Base-by-base conservation (phyloP, 208 protist genomes). In the Crithidia bombi region DNA sequence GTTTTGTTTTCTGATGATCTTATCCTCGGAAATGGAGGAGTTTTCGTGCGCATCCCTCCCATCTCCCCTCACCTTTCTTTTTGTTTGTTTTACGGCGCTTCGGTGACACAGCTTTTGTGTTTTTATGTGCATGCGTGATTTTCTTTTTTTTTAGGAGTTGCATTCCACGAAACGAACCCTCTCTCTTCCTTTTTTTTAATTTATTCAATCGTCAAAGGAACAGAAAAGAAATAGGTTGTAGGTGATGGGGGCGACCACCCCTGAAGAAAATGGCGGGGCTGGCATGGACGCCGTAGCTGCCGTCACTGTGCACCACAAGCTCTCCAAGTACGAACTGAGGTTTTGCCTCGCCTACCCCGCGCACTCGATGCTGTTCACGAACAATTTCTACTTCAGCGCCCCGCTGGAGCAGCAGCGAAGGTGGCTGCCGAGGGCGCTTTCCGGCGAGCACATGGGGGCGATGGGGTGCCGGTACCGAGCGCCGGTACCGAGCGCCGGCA, bases 401-500 rank as follows among this genome's bases (percentile, higher is more conserved):
- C 98, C 89, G 39, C 82, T 85, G 28, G 78, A 72, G 43, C 97
- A 99, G 82, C 97, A 96, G 52, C 69, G 84, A 43, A 96, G 97
- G 52, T 96, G 91, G 81, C 73, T 94, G 23, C 83, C 86, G 25
- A 94, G 97, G 75, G 85, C 98, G 9, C 87, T 98, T 33, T 79
- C 79, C n/a, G 98, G 98, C 39, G 97, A 98, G 65, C 85, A 93
- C 66, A 78, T 99, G 43, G 98, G 97, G 9, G 97, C 96, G n/a
- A 87, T 99, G 62, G 94, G 94, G 99, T 99, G 97, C 92, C 79
- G 30, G 98, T 99, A 84, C 86, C 97, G 56, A 84, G 74, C 28
- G 85, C 82, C 11, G 98, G 97, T 25, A 98, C 95, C 0, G 98
- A 99, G n/a, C 28, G 85, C 82, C 11, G 98, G 97, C 28, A 98